Evolutionary conservation across 306 rosid species (phyloP).

Genomic region (Nissolia schottii): DNA sequence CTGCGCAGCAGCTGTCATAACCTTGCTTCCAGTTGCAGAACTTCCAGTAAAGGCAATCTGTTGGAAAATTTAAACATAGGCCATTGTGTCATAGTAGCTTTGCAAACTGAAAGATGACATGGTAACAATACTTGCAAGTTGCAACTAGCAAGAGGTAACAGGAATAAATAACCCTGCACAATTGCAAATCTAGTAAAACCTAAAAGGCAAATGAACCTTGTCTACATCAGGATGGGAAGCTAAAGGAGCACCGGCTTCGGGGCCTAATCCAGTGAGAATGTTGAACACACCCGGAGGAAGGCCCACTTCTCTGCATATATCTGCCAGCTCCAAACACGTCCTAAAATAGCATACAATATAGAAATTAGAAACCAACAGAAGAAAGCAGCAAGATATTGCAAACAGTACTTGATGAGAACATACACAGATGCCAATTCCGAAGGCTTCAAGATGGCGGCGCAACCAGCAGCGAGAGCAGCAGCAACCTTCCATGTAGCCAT

Average conservation of each 20-base stretch:
- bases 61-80: conserved; percentile 21
- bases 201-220: conserved; percentile 50
- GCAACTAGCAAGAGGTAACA: background rate
- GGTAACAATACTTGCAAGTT: background rate
- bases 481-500: conserved; percentile 99
- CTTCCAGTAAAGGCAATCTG: conserved; percentile 99
- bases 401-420: conserved; percentile 28
- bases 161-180: background rate
- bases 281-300: conserved; percentile 85
- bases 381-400: conserved; percentile 7
- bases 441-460: conserved; percentile 96
- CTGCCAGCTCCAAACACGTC: conserved; percentile 86
- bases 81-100: background rate
- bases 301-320: conserved; percentile 70
- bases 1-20: conserved; percentile 92
- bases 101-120: background rate
- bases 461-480: conserved; percentile 97
- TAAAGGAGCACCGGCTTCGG: conserved; percentile 96
- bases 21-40: conserved; percentile 79
- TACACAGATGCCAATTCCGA: conserved; percentile 95
- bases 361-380: conserved; percentile 4
- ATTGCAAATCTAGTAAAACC: conserved; percentile 1
- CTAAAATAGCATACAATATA: conserved; percentile 36
- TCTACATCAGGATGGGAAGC: conserved; percentile 90
- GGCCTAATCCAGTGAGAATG: conserved; percentile 84